phyloP scores from a whole-genome alignment of 2,329 filamentous ascomycete species.

The Penicillium olsonii region DNA sequence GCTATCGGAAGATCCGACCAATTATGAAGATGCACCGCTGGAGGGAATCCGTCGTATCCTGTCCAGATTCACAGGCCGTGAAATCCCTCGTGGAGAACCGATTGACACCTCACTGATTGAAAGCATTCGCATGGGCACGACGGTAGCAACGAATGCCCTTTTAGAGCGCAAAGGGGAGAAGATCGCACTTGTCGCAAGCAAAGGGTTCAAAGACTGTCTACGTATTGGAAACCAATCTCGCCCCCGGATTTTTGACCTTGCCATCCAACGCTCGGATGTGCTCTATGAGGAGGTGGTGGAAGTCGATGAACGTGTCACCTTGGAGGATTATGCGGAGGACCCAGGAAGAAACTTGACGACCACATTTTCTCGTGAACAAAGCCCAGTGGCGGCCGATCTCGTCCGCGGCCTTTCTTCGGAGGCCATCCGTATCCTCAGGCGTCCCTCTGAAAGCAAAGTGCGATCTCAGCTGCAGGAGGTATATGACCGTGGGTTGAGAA shows the following conservation, averaged over 20 bases:
- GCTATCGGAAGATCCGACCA: slow-evolving; percentile 83
- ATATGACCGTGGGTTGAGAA: slow-evolving; percentile 70
- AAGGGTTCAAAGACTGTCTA: slow-evolving; percentile 84
- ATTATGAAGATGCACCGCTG: slow-evolving; percentile 87
- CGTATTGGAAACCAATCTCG: slow-evolving; percentile 88
- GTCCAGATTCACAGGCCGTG: slow-evolving; percentile 70
- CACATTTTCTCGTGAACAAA: slow-evolving; percentile 36
- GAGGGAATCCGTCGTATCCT: slow-evolving; percentile 88
- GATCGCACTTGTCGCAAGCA: slow-evolving; percentile 83
- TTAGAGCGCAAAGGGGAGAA: slow-evolving; percentile 87
- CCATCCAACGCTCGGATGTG: slow-evolving; percentile 82
- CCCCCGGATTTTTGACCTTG: slow-evolving; percentile 87
- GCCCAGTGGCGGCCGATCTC: slow-evolving; percentile 53
- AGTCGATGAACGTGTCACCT: slow-evolving; percentile 83
- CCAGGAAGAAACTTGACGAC: slow-evolving; percentile 65
- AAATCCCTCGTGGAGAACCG: slow-evolving; percentile 76
- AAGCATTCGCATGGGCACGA: slow-evolving; percentile 94
- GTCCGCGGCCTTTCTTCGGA: slow-evolving; percentile 74
- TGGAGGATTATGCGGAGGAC: slow-evolving; percentile 91
- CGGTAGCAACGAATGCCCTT: slow-evolving; percentile 88
- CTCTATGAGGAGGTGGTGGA: slow-evolving; percentile 85
- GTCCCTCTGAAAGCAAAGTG: slow-evolving; percentile 56
- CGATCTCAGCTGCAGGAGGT: slow-evolving; percentile 66
- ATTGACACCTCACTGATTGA: slow-evolving; percentile 83
- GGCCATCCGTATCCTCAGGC: slow-evolving; percentile 67